Conservation (phyloP, 106 monocot genomes). For the Dendrobium huoshanense region DNA sequence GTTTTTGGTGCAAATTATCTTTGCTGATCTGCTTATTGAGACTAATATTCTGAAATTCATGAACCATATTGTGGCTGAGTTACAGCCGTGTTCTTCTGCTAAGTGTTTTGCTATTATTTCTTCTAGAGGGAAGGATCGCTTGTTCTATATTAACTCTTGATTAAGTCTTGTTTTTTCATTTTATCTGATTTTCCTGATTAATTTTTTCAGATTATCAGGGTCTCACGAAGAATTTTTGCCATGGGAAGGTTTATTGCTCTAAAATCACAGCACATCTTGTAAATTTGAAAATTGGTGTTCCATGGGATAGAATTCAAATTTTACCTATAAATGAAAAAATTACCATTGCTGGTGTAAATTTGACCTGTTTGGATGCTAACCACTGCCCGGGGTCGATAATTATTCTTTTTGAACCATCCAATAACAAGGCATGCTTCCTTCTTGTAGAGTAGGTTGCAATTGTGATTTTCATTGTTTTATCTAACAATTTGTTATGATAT, state of each 20-base stretch:
- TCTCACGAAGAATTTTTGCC: conserved; percentile 75
- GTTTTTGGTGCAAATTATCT: neutral
- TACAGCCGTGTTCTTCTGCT: neutral
- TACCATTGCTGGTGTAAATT: conserved; percentile 48
- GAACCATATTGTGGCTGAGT: no score
- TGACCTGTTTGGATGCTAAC: conserved; percentile 93
- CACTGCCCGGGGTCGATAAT: conserved; percentile 96
- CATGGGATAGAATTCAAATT: conserved; percentile 70
- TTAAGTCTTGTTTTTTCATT: neutral
- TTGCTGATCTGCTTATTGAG: neutral
- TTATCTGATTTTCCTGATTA: neutral
- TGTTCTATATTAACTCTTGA: neutral
- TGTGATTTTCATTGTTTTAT: neutral
- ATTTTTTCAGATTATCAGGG: conserved; percentile 85
- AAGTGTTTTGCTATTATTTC: neutral
- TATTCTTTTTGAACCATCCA: conserved; percentile 90
- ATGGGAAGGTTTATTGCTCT: conserved; percentile 98
- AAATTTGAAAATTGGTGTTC: conserved; percentile 80
- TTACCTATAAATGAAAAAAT: conserved; percentile 77
- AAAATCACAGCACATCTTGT: conserved; percentile 84
- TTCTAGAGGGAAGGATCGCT: neutral
- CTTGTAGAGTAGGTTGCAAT: neutral
- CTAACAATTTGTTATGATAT: neutral
- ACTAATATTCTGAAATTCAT: neutral
- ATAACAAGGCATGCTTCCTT: conserved; percentile 62